A percentile compares a stretch with the other conserved stretches of the same genome.
Evolutionary conservation across 495 filamentous ascomycete species (phyloP).

Genomic region (Friedmanniomyces simplex): DNA sequence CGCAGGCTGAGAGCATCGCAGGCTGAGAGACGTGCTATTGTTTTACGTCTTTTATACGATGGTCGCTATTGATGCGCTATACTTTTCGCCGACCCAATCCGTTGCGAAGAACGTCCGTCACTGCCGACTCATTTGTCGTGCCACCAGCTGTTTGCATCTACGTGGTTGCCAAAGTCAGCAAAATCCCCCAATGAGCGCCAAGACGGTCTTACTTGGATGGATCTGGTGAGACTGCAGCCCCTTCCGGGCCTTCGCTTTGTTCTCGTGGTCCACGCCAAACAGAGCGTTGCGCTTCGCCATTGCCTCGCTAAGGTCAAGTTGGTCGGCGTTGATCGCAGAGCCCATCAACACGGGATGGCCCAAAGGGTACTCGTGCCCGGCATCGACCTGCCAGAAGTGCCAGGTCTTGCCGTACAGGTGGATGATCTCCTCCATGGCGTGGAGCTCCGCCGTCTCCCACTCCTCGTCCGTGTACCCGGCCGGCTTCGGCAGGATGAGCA

Average conservation of each 20-base stretch:
- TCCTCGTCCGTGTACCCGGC: slow-evolving; percentile 16
- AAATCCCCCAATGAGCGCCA: neutral
- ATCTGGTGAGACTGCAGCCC: slow-evolving; percentile 8
- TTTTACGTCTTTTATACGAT: no score
- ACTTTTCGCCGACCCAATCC: no score
- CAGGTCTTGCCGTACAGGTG: slow-evolving; percentile 23
- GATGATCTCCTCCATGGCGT: slow-evolving; percentile 20
- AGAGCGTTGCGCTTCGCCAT: slow-evolving; percentile 14
- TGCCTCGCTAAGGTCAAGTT: slow-evolving; percentile 13
- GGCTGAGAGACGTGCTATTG: no score
- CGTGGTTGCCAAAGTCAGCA: neutral
- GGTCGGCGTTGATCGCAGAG: slow-evolving; percentile 1
- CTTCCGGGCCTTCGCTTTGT: slow-evolving; percentile 13
- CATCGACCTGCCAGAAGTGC: slow-evolving; percentile 22
- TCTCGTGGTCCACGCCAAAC: slow-evolving; percentile 14
- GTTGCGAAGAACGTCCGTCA: no score
- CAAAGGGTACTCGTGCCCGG: slow-evolving; percentile 7
- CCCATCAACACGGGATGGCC: slow-evolving; percentile 17
- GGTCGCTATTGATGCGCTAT: no score
- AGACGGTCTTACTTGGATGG: slow-evolving; percentile 5
- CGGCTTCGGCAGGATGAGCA: slow-evolving; percentile 18
- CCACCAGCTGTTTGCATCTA: slow-evolving; percentile 12
- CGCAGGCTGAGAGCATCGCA: no score
- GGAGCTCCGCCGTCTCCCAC: slow-evolving; percentile 16
- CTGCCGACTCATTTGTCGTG: no score